phyloP scores from a whole-genome alignment of 2,329 filamentous ascomycete genomes.

The Sphaerulina musiva region DNA sequence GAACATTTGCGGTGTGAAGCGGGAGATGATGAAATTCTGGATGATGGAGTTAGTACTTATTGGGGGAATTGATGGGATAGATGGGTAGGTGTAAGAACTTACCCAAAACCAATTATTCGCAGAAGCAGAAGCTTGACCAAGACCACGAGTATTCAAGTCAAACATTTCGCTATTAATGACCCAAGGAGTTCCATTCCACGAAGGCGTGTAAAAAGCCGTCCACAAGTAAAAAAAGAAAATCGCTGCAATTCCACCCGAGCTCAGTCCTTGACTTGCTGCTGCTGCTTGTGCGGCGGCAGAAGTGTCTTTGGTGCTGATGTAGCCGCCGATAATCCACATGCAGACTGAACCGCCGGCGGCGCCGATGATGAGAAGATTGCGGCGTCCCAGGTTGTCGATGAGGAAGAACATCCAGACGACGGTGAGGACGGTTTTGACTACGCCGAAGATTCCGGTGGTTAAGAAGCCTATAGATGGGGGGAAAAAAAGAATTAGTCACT shows the following conservation, averaged over 20 bases:
- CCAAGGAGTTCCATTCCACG: conserved; percentile 56
- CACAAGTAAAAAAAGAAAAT: conserved; percentile 70
- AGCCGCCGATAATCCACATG: conserved; percentile 60
- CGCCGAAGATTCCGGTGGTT: conserved; percentile 69
- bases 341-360: conserved; percentile 56
- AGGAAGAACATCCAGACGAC: conserved; percentile 63
- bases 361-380: conserved; percentile 60
- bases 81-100: not conserved
- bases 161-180: conserved; percentile 71
- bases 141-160: conserved; percentile 59
- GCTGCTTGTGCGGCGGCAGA: conserved; percentile 41
- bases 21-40: conserved; percentile 62
- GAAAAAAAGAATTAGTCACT: too few species aligned
- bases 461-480: conserved; percentile 41
- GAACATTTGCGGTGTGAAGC: conserved; percentile 62
- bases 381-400: conserved; percentile 58
- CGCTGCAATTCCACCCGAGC: conserved; percentile 51
- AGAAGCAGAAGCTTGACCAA: conserved; percentile 66
- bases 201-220: conserved; percentile 59
- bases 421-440: conserved; percentile 65
- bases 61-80: too few species aligned
- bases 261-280: conserved; percentile 32
- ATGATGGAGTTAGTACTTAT: too few species aligned
- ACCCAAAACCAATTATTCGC: conserved; percentile 64
- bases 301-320: conserved; percentile 39